Base-by-base conservation (phyloP, 108 stramenopile species). In the Cylindrotheca closterium region DNA sequence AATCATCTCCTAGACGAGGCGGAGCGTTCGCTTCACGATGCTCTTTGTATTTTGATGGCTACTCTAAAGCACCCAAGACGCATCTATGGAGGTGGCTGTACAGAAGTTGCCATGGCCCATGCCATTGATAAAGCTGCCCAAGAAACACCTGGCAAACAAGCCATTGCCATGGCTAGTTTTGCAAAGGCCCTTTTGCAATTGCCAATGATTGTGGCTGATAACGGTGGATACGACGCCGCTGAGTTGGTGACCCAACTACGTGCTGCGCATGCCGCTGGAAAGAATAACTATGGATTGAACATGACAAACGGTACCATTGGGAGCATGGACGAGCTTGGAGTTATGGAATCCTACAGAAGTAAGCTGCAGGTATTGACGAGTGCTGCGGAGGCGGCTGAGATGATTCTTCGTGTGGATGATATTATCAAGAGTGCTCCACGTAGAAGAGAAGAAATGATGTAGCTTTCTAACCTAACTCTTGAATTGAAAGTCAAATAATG, bases 351-450 rank as follows among this genome's bases (percentile, higher is more conserved):
- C 19, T 98, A 84, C 80, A 96, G 93, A 71, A 88, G 87, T 73
- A 99, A 99, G 74, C 76, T 97, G 27, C 94, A 98, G 58, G 98
- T 98, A 10, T 71, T 99, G 18, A 73, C 96, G 48, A 95, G 95
- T 60, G 98, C 99, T 0, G 86, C 93, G 47, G 99, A 99, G 74
- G 99, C 99, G 0, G 98, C 98, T 1, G 99, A 99, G 69, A 98
- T 99, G 98, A 94, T 99, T 73, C 73, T 99, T 46, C 91, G 99
- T 29, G 98, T 98, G 3, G 99, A 99, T 54, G 91, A 98, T 68
- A 99, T 99, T 75, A 97, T 99, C 80, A 96, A 96, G 74, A 90
- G 91, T 62, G 99, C 99, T 4, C 99, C 99, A 25, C 76, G 97
- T 31, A 85, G 89, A 55, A 64, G 98, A 62, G 84, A 91, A 47